Percentiles rank a stretch among this genome's conserved stretches.
Conservation (phyloP, 805 yeast genomes). For the Lipomyces orientalis region DNA sequence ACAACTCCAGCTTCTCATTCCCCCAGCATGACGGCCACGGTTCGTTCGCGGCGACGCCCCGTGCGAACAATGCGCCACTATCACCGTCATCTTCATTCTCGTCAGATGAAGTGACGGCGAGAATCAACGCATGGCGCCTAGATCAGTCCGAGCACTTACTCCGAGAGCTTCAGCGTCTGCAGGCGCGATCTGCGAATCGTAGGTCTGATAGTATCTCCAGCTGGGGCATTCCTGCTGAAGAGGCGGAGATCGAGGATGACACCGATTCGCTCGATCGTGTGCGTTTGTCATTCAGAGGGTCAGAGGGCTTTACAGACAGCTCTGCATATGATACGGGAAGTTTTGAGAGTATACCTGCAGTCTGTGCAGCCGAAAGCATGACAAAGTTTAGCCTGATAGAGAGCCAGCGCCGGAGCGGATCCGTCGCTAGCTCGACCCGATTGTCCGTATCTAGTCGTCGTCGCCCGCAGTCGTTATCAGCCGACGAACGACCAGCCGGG, state of each 20-base stretch:
- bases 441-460: neutral
- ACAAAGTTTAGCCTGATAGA: slow-evolving; percentile 12
- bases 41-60: slow-evolving; percentile 36
- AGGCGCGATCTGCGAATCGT: slow-evolving; percentile 21
- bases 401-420: neutral
- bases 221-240: slow-evolving; percentile 29
- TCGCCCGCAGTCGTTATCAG: neutral
- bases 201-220: slow-evolving; percentile 21
- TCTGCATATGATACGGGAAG: slow-evolving; percentile 1
- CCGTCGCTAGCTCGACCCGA: slow-evolving; percentile 5
- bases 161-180: slow-evolving; percentile 42
- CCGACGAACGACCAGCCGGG: slow-evolving; percentile 12
- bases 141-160: slow-evolving; percentile 47
- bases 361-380: slow-evolving; percentile 1
- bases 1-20: slow-evolving; percentile 26
- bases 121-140: slow-evolving; percentile 51
- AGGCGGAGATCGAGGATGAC: slow-evolving; percentile 14
- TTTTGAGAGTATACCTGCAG: neutral
- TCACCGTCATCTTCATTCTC: slow-evolving; percentile 22
- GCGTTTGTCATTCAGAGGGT: slow-evolving; percentile 1
- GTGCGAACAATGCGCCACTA: slow-evolving; percentile 8
- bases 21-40: slow-evolving; percentile 36
- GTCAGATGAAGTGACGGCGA: slow-evolving; percentile 44
- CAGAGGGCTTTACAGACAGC: neutral
- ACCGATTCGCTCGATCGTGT: neutral